Evolutionary conservation across 345 rosid genomes (phyloP), one percentile per base, ranked within the genome.

Genomic region (Brassica incana): DNA sequence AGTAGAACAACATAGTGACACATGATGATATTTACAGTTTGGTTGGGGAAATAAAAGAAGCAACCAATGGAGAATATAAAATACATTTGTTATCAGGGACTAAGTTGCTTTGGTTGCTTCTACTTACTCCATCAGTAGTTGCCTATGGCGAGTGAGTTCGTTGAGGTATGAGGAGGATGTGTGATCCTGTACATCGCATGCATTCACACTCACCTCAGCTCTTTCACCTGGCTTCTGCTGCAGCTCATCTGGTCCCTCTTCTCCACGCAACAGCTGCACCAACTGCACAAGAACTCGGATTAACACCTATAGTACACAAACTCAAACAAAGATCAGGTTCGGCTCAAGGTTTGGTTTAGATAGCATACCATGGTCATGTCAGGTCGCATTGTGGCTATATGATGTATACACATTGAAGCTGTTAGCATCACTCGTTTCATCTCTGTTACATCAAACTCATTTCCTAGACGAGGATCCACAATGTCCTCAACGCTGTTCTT

Each of bases 361-460:
- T 16, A 32, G 5, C 12, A 7, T 48, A 92, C 98, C 83, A 76
- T 77, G 2, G 77, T 77, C 99, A 95, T 95, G 65, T 82, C 80
- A 8, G 99, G 99, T 9, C 99, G 90, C 86, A 81, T 83, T 18
- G 74, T 79, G 16, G 93, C 86, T 33, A 85, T 60, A 75, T 89
- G 95, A 15, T 90, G 84, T 50, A 92, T 87, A 80, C 98, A 94
- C 87, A 88, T 43, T 50, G 88, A 91, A 74, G 97, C 98, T 11
- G 92, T 84, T 52, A 86, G 63, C 85, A 88, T 82, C 35, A 88
- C 86, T 1, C 91, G 88, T 70, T 85, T 85, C 90, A 92, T 82
- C 84, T 92, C 97, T 3, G 11, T 27, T 8, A 76, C 83, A 78
- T 91, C 90, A 73, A 85, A 88, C 18, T 73, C 66, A 33, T 83